phyloP scores from a whole-genome alignment of 306 rosid genomes.

The Fagus sylvatica region DNA sequence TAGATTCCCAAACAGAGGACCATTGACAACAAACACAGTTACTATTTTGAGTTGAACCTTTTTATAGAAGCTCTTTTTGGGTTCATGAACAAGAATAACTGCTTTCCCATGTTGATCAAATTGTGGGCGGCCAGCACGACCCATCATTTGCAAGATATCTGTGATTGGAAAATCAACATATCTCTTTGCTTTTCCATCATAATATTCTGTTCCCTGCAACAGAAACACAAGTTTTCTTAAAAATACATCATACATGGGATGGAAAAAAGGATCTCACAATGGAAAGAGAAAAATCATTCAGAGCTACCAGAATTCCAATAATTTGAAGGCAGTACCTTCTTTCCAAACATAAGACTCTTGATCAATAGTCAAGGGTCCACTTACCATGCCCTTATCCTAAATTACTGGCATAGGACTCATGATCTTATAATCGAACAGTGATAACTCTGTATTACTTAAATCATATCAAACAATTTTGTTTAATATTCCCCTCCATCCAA shows the following conservation, averaged over 20 bases:
- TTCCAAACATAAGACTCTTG: too few relatives aligned
- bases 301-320: not conserved
- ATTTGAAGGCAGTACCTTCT: not conserved
- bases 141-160: constrained; percentile 99
- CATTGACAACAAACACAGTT: constrained; percentile 17
- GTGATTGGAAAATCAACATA: constrained; percentile 97
- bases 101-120: constrained; percentile 99
- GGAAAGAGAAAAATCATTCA: not conserved
- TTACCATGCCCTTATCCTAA: not conserved
- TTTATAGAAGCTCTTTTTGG: constrained; percentile 95
- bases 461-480: too few relatives aligned
- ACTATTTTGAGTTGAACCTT: constrained; percentile 52
- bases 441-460: not conserved
- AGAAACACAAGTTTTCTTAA: constrained; percentile 12
- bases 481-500: too few relatives aligned
- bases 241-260: not conserved
- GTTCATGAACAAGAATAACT: constrained; percentile 99
- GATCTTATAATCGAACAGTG: not conserved
- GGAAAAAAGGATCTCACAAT: constrained; percentile 7
- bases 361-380: not conserved
- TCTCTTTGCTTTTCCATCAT: constrained; percentile 87
- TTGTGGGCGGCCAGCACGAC: constrained; percentile 99
- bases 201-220: constrained; percentile 89
- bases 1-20: constrained; percentile 20
- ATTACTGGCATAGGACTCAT: not conserved